These are phyloP conservation scores for Fusarium robinianum DNA, from an alignment of 2,329 filamentous ascomycete genomes.

Conservation along the genomic window DNA sequence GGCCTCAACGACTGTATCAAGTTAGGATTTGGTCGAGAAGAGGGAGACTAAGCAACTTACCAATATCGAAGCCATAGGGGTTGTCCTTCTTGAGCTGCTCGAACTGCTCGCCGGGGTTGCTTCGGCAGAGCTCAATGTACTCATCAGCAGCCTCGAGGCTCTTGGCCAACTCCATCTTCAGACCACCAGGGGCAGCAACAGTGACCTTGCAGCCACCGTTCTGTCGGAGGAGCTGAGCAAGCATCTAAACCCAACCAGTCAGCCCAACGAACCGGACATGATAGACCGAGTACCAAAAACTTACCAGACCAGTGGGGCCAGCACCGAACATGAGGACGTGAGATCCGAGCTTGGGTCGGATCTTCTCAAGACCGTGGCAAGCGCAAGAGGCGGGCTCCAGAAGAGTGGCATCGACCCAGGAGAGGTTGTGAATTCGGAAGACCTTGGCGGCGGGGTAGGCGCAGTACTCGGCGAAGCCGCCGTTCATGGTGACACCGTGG, in stretches of 20 bases:
- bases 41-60: constrained; percentile 37
- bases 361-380: constrained; percentile 72
- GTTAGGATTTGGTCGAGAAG: constrained; percentile 17
- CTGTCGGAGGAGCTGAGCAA: constrained; percentile 65
- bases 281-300: constrained; percentile 24
- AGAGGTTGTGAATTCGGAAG: constrained; percentile 68
- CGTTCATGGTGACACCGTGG: constrained; percentile 69
- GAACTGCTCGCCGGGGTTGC: constrained; percentile 62
- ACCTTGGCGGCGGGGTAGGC: constrained; percentile 58
- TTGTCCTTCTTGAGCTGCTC: constrained; percentile 65
- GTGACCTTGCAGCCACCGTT: constrained; percentile 73
- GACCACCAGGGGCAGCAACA: constrained; percentile 68
- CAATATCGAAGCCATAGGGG: constrained; percentile 74
- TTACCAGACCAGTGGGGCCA: constrained; percentile 66
- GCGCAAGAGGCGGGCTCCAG: constrained; percentile 73
- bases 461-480: constrained; percentile 74
- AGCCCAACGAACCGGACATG: background rate
- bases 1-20: constrained; percentile 62
- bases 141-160: constrained; percentile 58
- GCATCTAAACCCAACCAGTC: constrained; percentile 42
- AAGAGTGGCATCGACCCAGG: constrained; percentile 69
- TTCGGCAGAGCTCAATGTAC: constrained; percentile 59
- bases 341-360: constrained; percentile 66
- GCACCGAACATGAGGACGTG: constrained; percentile 69
- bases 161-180: constrained; percentile 72